These are phyloP conservation scores for Solanum hybrid DNA, from an alignment of 305 asterid species.

Conservation along the genomic window DNA sequence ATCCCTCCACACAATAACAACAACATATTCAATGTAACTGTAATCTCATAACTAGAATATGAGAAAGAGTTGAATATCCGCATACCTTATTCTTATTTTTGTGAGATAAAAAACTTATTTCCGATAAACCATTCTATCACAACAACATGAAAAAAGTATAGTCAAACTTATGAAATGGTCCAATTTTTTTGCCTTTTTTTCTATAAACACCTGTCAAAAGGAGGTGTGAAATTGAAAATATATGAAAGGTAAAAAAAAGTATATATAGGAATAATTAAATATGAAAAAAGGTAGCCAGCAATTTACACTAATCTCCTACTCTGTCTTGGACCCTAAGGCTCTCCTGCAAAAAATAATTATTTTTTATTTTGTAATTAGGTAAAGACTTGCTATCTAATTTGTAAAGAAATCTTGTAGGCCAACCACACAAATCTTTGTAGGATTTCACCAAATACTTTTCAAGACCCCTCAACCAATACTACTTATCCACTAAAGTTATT, in stretches of 20 bases:
- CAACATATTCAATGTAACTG: too few species aligned
- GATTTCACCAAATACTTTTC: not conserved
- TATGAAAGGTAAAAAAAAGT: not conserved
- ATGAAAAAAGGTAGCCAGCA: constrained; percentile 17
- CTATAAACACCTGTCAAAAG: not conserved
- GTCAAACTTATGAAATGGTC: not conserved
- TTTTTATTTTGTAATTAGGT: constrained; percentile 9
- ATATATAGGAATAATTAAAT: not conserved
- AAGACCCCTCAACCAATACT: constrained; percentile 4
- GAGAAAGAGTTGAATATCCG: too few species aligned
- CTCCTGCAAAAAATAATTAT: not conserved
- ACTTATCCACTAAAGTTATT: not conserved
- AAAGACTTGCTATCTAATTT: constrained; percentile 13
- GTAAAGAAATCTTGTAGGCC: constrained; percentile 3
- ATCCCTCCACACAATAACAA: too few species aligned
- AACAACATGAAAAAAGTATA: not conserved
- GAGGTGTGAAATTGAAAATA: not conserved
- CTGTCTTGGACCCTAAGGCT: constrained; percentile 34
- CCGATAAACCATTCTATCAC: rapidly evolving
- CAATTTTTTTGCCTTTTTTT: not conserved
- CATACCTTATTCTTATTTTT: too few species aligned
- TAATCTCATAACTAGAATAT: not conserved
- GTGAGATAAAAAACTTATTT: too few species aligned
- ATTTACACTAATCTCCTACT: constrained; percentile 16
- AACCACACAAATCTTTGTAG: constrained; percentile 5